Base-by-base conservation (phyloP, 352 stramenopile genomes). In the Phytophthora palmivora region DNA sequence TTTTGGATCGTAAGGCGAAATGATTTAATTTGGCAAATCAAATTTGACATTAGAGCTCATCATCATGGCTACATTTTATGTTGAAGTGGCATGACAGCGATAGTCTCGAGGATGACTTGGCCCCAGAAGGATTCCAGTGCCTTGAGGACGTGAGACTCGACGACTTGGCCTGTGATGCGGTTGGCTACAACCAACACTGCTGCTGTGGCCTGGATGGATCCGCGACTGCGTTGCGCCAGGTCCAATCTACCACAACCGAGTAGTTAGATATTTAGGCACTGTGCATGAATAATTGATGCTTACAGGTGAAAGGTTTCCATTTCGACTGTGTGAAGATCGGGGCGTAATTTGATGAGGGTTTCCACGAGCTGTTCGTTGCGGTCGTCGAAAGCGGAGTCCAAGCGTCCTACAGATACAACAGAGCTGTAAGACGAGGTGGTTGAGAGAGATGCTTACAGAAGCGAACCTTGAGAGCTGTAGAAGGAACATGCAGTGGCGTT, bases 291-390 rank as follows among this genome's bases (percentile, higher is more conserved):
- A 45, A 21, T 15, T 32, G 32, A 12, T 16, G 36, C 75, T 47
- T 53, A 82, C 75, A 92, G 62, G 43, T 89, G 78, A 59, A 90
- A 92, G 1, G 75, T 82, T 60, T 91, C 84, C 84, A 92, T 92
- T 61, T 92, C 81, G 55, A 89, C 65, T 8, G 65, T 85, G 57
- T 74, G 43, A 14, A 83, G 55, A 11, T 60, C 63, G 9, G 76
- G 67, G 43, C 78, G 54, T 4, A 55, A 53, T 24, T 50, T 52
- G 14, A 68, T 32, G 33, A 92, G 55, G 19, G 58, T 36, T 16
- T 63, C 62, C 14, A 88, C 41, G 22, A 91, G 49, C 39, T 69
- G 43, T 28, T 85, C 71, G 59, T 91, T 91, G 47, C 76, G 74
- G 58, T 92, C 83, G 49, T 87, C 79, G 58, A 92, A 92, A 22